Base-by-base conservation (phyloP, 1,284 basidiomycete genomes). In the Salmacisia buchloeana region DNA sequence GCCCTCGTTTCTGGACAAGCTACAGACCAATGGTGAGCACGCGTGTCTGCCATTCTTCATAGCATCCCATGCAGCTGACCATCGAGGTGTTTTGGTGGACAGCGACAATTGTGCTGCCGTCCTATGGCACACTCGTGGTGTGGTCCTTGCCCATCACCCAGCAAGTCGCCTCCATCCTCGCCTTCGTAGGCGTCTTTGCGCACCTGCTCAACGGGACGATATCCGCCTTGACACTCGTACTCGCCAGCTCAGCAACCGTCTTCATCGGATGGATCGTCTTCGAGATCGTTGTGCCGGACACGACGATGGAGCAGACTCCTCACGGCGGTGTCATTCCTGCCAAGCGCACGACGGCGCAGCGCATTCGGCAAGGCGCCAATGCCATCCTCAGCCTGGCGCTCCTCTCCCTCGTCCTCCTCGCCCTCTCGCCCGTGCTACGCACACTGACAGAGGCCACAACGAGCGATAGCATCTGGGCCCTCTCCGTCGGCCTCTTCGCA, bases 391-490 rank as follows among this genome's bases (percentile, higher is more conserved):
- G 66, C 12, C 63, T 71, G 18, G 5, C 66, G 5, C 84, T 97
- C 59, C 89, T 94, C 62, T 90, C 93, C 71, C 84, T 97, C 5
- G 86, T 91, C 2, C 84, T 98, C 62, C 86, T 94, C 81, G 88
- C 93, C 4, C 84, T 97, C 46, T 89, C 93, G 0, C 96, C 96
- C 1, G 89, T 97, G 3, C 82, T 98, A 63, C 86, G 89, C 68
- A 97, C 94, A 1, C 82, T 98, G 70, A 96, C 92, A 12, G 90
- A 91, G 43, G 91, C 94, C 7, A 97, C 94, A 0, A 97, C 94
- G 21, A 90, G 89, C 13, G 96, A 98, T 80, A 93, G 92, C 29
- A 96, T 97, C 70, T 97, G 93, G 92, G 94, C 94, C 6, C 82
- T 97, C 52, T 86, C 91, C 54, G 85, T 85, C 13, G 82, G 82